Percentiles rank a stretch among this genome's conserved stretches.
phyloP scores from a whole-genome alignment of 1,139 yeast genomes.

The Kurtzmaniella quercitrusa region DNA sequence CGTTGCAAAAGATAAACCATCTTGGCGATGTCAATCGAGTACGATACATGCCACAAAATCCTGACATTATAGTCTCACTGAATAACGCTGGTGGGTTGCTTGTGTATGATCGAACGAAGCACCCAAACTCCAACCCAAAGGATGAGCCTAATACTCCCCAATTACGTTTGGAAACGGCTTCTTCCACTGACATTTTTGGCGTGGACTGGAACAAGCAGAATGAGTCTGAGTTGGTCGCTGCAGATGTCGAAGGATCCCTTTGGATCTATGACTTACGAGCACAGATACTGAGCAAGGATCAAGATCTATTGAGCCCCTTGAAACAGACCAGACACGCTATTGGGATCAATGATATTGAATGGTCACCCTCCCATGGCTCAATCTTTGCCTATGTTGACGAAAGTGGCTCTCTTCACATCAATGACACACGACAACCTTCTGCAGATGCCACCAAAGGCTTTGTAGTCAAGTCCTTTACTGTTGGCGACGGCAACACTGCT shows the following conservation, averaged over 20 bases:
- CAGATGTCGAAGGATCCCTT: constrained; percentile 33
- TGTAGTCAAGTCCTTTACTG: background rate
- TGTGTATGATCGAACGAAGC: constrained; percentile 51
- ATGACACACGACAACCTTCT: constrained; percentile 46
- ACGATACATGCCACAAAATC: constrained; percentile 42
- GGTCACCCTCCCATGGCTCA: constrained; percentile 57
- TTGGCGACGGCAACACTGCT: background rate
- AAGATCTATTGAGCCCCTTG: constrained; percentile 10
- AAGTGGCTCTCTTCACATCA: constrained; percentile 40
- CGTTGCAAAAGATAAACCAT: constrained; percentile 39
- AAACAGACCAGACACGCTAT: constrained; percentile 10
- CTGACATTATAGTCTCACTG: constrained; percentile 39
- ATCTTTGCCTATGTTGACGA: constrained; percentile 59
- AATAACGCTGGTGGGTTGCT: constrained; percentile 38
- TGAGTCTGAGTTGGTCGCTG: constrained; percentile 34
- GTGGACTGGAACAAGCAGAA: constrained; percentile 41
- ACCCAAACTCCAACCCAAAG: constrained; percentile 40
- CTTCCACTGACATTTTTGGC: constrained; percentile 33
- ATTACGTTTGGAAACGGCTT: constrained; percentile 16
- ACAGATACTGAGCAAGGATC: constrained; percentile 14
- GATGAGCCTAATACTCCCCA: constrained; percentile 31
- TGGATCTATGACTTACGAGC: constrained; percentile 31
- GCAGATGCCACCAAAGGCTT: background rate
- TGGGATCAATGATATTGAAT: constrained; percentile 61
- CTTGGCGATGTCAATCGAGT: constrained; percentile 42